Evolutionary conservation across 192 early-diverging fungal species (phyloP).

Genomic region (Backusella tarrabulga): DNA sequence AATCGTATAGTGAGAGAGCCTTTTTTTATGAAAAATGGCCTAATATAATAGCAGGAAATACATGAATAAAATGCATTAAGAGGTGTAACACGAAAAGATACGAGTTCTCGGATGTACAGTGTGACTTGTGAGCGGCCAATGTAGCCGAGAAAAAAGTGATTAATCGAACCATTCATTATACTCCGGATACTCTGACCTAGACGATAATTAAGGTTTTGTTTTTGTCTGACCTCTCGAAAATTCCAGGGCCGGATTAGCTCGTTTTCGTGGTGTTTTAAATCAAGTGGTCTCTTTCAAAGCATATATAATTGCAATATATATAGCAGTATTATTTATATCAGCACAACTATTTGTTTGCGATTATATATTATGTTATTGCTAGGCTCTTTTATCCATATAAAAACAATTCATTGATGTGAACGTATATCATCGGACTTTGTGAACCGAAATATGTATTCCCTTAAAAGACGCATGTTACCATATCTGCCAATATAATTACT

Average conservation of each 20-base stretch:
- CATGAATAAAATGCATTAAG: neutral
- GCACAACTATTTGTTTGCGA: neutral
- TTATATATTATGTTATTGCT: neutral
- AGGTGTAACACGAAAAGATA: neutral
- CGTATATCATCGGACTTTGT: neutral
- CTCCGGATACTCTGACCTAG: neutral
- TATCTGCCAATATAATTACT: neutral
- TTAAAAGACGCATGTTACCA: neutral
- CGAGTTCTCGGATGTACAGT: neutral
- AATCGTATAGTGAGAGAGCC: no score
- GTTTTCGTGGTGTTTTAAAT: neutral
- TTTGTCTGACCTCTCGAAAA: neutral
- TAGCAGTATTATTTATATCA: neutral
- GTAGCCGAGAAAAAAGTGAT: neutral
- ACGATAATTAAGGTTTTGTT: neutral
- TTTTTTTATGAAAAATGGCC: neutral
- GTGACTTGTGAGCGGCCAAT: neutral
- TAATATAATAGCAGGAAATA: neutral
- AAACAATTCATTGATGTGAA: neutral
- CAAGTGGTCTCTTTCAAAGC: neutral
- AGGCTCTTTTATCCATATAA: neutral
- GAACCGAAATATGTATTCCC: neutral
- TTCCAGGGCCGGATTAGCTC: neutral
- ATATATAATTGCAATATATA: neutral
- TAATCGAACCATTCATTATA: constrained; percentile 1